Base-by-base conservation (phyloP, 2,329 filamentous ascomycete species). In the Aspergillus clavatus region DNA sequence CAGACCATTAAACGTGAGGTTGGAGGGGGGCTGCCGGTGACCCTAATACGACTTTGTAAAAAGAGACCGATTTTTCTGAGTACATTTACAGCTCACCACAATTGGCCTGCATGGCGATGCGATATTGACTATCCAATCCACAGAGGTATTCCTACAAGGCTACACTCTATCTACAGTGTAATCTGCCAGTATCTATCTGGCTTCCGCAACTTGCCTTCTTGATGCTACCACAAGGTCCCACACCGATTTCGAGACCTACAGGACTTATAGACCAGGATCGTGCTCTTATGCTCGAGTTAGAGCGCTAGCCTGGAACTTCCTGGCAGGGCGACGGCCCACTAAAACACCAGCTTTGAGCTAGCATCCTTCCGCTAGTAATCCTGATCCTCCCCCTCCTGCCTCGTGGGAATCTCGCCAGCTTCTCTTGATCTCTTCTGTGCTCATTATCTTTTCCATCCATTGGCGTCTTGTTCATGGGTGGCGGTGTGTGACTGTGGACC, bases 341-440 rank as follows among this genome's bases (percentile, higher is more conserved):
- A 45, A n/a, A 52, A 46, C 47, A 44, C 49, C 37, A 46, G 31
- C 16, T 10, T 18, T 35, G 10, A 18, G 42, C 50, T 51, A 49
- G 54, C 52, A 53, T 39, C 42, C 16, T 36, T 51, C 46, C 51
- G 52, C 53, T 48, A 51, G 46, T 50, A 50, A 46, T 56, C 40
- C 49, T 45, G 46, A 52, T 52, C 43, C 38, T 43, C 51, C 42
- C 14, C 31, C 31, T 35, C 31, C 46, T 43, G 29, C 38, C 51
- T 52, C 52, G 51, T 57, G 54, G 54, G 46, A 54, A 51, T 54
- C 45, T 57, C 53, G 48, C 47, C 51, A 46, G 49, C 40, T 45
- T 39, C 43, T 45, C n/a, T n/a, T n/a, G n/a, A n/a, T 24, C 23
- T 24, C 31, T 16, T 35, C 10, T 35, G 16, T 21, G 45, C 45